Conservation (phyloP, 225 moss, liverwort and hornwort species). For the Marchantia polymorpha region DNA sequence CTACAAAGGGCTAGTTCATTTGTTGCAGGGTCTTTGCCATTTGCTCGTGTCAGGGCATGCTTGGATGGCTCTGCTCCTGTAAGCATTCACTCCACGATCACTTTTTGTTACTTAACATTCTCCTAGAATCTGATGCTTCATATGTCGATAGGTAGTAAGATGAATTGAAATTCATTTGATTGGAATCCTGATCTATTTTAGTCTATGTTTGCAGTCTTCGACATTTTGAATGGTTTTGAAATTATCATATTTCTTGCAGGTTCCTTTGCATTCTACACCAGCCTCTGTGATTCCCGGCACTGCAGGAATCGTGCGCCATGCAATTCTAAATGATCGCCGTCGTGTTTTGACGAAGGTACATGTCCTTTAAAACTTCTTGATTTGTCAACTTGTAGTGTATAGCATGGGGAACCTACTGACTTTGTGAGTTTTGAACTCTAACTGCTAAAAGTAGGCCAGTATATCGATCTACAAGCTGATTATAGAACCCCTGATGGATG, state of each 20-base stretch:
- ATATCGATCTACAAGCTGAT: no score
- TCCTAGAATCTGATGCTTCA: not conserved
- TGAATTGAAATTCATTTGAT: not conserved
- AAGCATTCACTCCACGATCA: conserved; percentile 17
- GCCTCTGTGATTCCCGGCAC: conserved; percentile 81
- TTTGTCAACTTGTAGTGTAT: no score
- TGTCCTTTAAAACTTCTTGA: no score
- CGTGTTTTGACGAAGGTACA: conserved; percentile 90
- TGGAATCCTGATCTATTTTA: not conserved
- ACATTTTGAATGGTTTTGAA: not conserved
- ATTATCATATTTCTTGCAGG: conserved; percentile 50
- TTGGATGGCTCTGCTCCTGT: conserved; percentile 94
- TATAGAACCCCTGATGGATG: no score
- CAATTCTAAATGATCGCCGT: conserved; percentile 93
- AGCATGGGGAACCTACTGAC: no score
- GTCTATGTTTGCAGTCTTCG: no score
- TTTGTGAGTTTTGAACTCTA: no score
- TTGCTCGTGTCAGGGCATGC: conserved; percentile 80
- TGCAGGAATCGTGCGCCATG: conserved; percentile 91
- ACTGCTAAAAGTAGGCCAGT: no score
- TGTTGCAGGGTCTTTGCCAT: conserved; percentile 83
- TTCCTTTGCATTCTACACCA: conserved; percentile 67
- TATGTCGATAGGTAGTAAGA: not conserved
- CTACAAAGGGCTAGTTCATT: conserved; percentile 84
- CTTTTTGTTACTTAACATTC: not conserved